phyloP scores from a whole-genome alignment of 345 rosid genomes.

The Isatis tinctoria region DNA sequence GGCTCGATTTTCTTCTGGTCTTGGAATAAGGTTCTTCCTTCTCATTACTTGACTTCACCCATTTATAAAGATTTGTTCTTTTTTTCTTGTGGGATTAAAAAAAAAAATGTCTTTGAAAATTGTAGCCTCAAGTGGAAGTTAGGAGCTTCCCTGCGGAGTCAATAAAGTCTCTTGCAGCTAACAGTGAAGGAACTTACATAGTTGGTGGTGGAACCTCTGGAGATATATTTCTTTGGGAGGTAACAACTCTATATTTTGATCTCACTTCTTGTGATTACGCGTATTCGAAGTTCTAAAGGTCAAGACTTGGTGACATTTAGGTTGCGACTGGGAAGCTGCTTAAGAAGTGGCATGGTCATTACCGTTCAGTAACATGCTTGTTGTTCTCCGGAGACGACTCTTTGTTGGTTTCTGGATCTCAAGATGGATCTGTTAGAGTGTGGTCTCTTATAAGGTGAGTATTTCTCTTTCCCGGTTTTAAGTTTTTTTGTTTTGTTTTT shows the following conservation, averaged over 20 bases:
- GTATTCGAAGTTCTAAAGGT: not conserved
- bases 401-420: slow-evolving; percentile 72
- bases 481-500: not conserved
- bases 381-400: slow-evolving; percentile 75
- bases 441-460: slow-evolving; percentile 66
- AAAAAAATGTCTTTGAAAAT: not conserved
- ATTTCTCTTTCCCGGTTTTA: not conserved
- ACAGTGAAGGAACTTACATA: slow-evolving; percentile 70
- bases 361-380: slow-evolving; percentile 64
- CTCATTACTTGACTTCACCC: not conserved
- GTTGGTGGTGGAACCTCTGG: slow-evolving; percentile 81
- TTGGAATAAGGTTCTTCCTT: slow-evolving; percentile 52
- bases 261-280: not conserved
- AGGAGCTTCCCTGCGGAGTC: slow-evolving; percentile 78
- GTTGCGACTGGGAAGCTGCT: slow-evolving; percentile 73
- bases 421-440: slow-evolving; percentile 71
- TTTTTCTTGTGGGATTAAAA: not conserved
- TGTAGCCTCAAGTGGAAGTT: slow-evolving; percentile 76
- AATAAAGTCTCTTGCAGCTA: slow-evolving; percentile 57
- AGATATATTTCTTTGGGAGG: slow-evolving; percentile 83
- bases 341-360: slow-evolving; percentile 83
- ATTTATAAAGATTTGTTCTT: not conserved
- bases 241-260: not conserved
- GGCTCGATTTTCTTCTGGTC: slow-evolving; percentile 74
- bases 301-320: slow-evolving; percentile 29